Evolutionary conservation across 78 protist genomes (phyloP).

Genomic region (Chrysochromulina parva): DNA sequence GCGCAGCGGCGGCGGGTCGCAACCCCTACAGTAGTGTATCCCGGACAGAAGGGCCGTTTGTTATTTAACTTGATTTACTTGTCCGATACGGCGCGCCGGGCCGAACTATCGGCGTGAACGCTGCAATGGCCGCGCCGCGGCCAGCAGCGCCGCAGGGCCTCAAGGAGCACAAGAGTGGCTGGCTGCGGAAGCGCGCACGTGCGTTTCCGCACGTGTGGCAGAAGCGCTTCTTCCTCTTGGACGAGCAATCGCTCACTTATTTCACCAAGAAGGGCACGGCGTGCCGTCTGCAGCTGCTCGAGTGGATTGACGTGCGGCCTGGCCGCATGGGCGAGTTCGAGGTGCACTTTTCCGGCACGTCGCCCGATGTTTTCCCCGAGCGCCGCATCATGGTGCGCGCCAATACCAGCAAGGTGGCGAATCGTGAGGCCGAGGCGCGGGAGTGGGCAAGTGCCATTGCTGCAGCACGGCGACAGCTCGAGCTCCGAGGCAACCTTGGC

Average conservation of each 20-base stretch:
- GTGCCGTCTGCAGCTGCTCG: background rate
- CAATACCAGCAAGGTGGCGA: background rate
- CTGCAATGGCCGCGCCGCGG: no score
- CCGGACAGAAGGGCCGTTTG: no score
- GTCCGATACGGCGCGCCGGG: no score
- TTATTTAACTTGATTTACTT: no score
- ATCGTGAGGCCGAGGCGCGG: background rate
- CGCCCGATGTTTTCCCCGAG: slow-evolving; percentile 3
- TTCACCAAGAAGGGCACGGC: background rate
- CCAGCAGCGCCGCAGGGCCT: no score
- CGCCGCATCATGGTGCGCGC: background rate
- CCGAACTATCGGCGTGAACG: no score
- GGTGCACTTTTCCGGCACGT: background rate
- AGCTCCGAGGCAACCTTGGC: background rate
- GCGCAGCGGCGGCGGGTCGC: no score
- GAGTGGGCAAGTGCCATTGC: background rate
- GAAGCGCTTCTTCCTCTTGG: background rate
- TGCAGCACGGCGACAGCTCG: background rate
- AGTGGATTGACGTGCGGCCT: background rate
- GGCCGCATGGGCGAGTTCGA: background rate
- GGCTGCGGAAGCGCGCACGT: background rate
- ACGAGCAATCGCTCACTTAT: background rate
- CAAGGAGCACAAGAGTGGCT: background rate
- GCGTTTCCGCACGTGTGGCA: background rate
- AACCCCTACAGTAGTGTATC: no score